These are phyloP conservation scores for Pistacia vera DNA, from an alignment of 345 rosid species.

Conservation along the genomic window DNA sequence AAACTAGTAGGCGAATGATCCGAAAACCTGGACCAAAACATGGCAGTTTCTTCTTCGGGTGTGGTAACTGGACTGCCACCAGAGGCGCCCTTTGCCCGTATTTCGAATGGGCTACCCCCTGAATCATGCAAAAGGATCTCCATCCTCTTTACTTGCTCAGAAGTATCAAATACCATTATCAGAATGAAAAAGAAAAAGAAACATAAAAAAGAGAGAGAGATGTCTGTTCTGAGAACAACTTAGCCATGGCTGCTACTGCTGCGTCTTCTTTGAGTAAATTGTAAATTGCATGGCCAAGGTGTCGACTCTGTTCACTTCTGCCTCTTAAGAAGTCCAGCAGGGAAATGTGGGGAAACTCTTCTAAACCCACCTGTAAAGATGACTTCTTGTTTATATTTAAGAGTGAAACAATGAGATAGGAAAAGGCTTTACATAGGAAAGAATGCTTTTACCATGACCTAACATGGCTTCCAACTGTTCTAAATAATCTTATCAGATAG, in stretches of 20 bases:
- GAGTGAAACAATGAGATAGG: not conserved
- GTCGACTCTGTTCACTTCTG: too few species aligned
- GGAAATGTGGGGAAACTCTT: too few species aligned
- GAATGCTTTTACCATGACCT: not conserved
- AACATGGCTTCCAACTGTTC: not conserved
- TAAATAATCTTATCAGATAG: not conserved
- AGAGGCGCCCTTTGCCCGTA: slow-evolving; percentile 49
- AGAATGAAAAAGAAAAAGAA: too few species aligned
- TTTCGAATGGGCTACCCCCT: slow-evolving; percentile 49
- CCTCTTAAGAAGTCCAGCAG: slow-evolving; percentile 5
- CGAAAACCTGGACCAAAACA: slow-evolving; percentile 53
- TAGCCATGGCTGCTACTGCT: too few species aligned
- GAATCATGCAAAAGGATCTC: slow-evolving; percentile 9
- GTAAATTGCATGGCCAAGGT: too few species aligned
- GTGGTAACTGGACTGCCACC: slow-evolving; percentile 53
- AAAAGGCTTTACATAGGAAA: not conserved
- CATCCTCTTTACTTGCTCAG: slow-evolving; percentile 6
- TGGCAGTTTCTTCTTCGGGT: slow-evolving; percentile 53
- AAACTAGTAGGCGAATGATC: slow-evolving; percentile 46
- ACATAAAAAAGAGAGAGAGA: not conserved
- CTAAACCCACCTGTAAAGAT: slow-evolving; percentile 21
- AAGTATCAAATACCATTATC: too few species aligned
- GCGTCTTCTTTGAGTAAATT: too few species aligned
- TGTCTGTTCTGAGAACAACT: too few species aligned
- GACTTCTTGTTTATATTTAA: slow-evolving; percentile 20